Percentiles rank a stretch among this genome's conserved stretches.
Conservation (phyloP, 2,329 filamentous ascomycete species). For the Exophiala calicioides region DNA sequence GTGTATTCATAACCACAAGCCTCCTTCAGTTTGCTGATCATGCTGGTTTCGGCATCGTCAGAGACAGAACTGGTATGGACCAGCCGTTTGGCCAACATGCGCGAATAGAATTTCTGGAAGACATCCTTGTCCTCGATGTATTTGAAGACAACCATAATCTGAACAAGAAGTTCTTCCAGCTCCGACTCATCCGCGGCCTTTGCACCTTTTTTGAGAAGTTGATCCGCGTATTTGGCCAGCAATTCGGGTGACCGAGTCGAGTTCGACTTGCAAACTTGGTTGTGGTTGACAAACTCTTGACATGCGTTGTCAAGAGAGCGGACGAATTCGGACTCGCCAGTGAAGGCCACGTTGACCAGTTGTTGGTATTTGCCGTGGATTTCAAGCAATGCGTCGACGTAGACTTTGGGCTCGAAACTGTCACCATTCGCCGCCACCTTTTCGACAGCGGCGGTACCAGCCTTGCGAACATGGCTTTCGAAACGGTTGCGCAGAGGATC, state of each 20-base stretch:
- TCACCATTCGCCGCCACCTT: slow-evolving; percentile 89
- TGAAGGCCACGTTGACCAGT: slow-evolving; percentile 88
- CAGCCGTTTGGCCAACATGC: slow-evolving; percentile 90
- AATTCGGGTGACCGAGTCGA: slow-evolving; percentile 94
- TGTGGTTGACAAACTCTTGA: slow-evolving; percentile 96
- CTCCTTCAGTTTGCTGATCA: slow-evolving; percentile 99
- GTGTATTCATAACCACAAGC: slow-evolving; percentile 99
- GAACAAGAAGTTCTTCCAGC: slow-evolving; percentile 79
- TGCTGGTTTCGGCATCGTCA: slow-evolving; percentile 95
- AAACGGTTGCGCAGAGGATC: slow-evolving; percentile 86
- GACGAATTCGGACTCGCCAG: slow-evolving; percentile 94
- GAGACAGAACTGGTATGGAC: slow-evolving; percentile 95
- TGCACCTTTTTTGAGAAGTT: slow-evolving; percentile 86
- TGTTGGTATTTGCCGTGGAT: slow-evolving; percentile 92
- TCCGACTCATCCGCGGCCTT: slow-evolving; percentile 93
- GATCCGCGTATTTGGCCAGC: slow-evolving; percentile 92
- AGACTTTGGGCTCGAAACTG: slow-evolving; percentile 90
- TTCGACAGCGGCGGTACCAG: slow-evolving; percentile 81
- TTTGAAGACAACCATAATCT: slow-evolving; percentile 99
- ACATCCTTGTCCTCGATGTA: slow-evolving; percentile 99
- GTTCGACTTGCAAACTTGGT: slow-evolving; percentile 90
- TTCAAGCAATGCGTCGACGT: slow-evolving; percentile 91
- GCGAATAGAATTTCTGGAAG: slow-evolving; percentile 99
- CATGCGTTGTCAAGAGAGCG: slow-evolving; percentile 95
- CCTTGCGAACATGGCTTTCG: slow-evolving; percentile 88